A percentile compares a stretch with the other conserved stretches of the same genome.
These are phyloP conservation scores for Dipteronia sinensis DNA, from an alignment of 345 rosid species.

Conservation along the genomic window DNA sequence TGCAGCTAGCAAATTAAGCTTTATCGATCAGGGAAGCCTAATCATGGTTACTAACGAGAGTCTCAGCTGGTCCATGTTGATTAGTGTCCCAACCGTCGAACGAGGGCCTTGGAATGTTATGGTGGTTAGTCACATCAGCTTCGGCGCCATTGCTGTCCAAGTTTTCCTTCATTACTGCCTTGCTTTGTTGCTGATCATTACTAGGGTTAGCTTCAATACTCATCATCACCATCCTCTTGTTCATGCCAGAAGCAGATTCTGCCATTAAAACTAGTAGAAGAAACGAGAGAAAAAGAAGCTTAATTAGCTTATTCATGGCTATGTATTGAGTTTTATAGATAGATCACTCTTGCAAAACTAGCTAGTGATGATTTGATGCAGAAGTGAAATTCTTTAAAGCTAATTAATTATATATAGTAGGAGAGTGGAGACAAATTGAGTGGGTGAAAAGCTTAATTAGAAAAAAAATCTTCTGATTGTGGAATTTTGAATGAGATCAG, in stretches of 20 bases:
- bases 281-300: constrained; percentile 9
- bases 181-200: background rate
- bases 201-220: background rate
- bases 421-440: background rate
- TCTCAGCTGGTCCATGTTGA: constrained; percentile 1
- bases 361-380: background rate
- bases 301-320: constrained; percentile 13
- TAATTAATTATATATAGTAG: constrained; percentile 10
- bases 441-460: constrained; percentile 9
- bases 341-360: background rate
- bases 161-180: background rate
- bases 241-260: constrained; percentile 10
- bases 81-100: constrained; percentile 16
- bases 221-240: constrained; percentile 10
- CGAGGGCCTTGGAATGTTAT: constrained; percentile 18
- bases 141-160: background rate
- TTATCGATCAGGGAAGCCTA: background rate
- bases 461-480: constrained; percentile 27
- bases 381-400: background rate
- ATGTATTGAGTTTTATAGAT: too few species aligned
- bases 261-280: constrained; percentile 10
- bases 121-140: constrained; percentile 26
- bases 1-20: background rate
- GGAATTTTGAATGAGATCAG: constrained; percentile 16
- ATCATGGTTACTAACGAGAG: background rate